A percentile compares a stretch with the other conserved stretches of the same genome.
Evolutionary conservation across 2,329 filamentous ascomycete genomes (phyloP).

Genomic region (Aspergillus bombycis): DNA sequence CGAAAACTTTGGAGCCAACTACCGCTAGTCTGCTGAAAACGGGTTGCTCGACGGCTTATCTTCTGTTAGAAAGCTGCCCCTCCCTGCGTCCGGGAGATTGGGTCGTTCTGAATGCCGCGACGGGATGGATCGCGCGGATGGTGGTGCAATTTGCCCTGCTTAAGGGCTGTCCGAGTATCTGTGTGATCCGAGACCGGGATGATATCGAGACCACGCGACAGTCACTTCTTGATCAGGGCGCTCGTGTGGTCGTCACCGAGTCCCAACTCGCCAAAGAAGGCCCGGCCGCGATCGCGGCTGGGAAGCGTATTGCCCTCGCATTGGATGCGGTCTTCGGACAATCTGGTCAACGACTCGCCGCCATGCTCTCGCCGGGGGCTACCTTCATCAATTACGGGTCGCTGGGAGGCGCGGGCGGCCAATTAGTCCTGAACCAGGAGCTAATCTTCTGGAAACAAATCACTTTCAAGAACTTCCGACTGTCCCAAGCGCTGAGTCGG

Average conservation of each 20-base stretch:
- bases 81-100: neutral
- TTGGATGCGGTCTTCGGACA: slow-evolving; percentile 4
- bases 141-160: slow-evolving; percentile 5
- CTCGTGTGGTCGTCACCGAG: neutral
- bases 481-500: slow-evolving; percentile 3
- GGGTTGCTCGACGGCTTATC: slow-evolving; percentile 4
- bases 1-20: neutral
- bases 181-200: slow-evolving; percentile 6
- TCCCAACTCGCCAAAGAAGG: slow-evolving; percentile 1
- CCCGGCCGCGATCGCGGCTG: neutral
- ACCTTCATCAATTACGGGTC: slow-evolving; percentile 7
- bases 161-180: slow-evolving; percentile 1
- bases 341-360: neutral
- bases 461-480: slow-evolving; percentile 5
- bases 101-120: slow-evolving; percentile 2
- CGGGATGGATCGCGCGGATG: slow-evolving; percentile 5
- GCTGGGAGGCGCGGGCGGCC: neutral
- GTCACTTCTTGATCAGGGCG: neutral
- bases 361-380: neutral
- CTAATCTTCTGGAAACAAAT: slow-evolving; percentile 8
- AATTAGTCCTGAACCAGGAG: neutral
- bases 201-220: slow-evolving; percentile 2
- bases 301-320: neutral
- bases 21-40: slow-evolving; percentile 6
- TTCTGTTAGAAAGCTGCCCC: slow-evolving; percentile 2